Evolutionary conservation across 371 early-diverging fungal species (phyloP), one percentile per base, ranked within the genome.

Genomic region (Umbelopsis sp.): DNA sequence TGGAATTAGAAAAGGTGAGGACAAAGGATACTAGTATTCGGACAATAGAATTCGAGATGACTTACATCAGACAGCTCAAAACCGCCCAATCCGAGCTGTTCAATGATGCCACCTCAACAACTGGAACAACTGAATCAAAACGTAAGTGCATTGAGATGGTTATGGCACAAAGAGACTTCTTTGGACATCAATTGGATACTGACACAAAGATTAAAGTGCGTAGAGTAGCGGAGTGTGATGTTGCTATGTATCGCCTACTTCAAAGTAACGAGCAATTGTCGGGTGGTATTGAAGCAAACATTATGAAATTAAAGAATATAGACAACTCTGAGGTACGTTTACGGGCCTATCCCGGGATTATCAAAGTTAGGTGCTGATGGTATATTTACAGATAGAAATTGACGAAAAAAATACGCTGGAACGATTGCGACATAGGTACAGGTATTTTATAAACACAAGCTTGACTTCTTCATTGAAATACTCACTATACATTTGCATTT

Each of bases 241-340:
- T 4, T 9, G 66, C 62, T 20, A 53, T 53, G 10, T 22, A 63
- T 18, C 22, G 24, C n/a, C 24, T 52, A 38, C 52, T 66, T 29
- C 7, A 57, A 29, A 62, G 35, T 22, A 37, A 62, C 38, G 35
- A 66, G 20, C 37, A 20, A 53, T 18, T 62, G 22, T 66, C 66
- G 4, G 24, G 37, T 52, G 16, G 25, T 16, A 52, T 66, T 29
- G 38, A 53, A 32, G 29, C 11, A 20, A 32, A 18, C 35, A 29
- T 57, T 38, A 52, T 41, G 16, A 38, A 37, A 38, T 41, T 52
- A 52, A 20, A 37, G 6, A 22, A 62, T 0, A 16, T 7, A 4
- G 35, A 32, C 32, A 35, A 9, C 1, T 24, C 18, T 0, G 57
- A 57, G 57, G 57, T 57, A 57, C 11, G 35, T 35, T 16, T 4